Conservation (phyloP, 352 stramenopile genomes). For the Globisporangium yorkense region DNA sequence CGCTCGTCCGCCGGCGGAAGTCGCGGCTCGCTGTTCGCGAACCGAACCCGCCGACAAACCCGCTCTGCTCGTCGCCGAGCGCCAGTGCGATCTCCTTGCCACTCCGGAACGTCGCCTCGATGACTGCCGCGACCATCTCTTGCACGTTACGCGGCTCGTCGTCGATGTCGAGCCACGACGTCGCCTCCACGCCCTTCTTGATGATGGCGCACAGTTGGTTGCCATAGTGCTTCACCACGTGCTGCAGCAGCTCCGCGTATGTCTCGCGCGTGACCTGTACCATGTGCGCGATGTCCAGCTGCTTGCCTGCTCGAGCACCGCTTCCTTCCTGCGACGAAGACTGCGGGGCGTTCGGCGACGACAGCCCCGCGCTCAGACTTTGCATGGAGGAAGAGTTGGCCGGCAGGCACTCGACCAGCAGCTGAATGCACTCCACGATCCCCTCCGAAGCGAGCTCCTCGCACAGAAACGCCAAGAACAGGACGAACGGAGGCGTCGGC, state of each 20-base stretch:
- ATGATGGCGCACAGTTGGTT: conserved; percentile 43
- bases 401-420: conserved; percentile 67
- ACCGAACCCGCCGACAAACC: conserved; percentile 30
- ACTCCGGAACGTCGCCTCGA: conserved; percentile 50
- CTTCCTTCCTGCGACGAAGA: not conserved
- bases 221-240: conserved; percentile 59
- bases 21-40: conserved; percentile 50
- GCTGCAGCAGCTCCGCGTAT: conserved; percentile 46
- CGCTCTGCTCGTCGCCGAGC: conserved; percentile 53
- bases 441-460: conserved; percentile 54
- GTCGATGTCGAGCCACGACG: conserved; percentile 47
- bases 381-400: conserved; percentile 12
- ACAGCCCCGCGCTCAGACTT: not conserved
- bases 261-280: conserved; percentile 68
- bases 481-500: conserved; percentile 52
- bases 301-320: not conserved
- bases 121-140: conserved; percentile 49
- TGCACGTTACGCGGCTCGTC: conserved; percentile 69
- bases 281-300: conserved; percentile 64
- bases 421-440: conserved; percentile 64
- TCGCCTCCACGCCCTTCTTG: conserved; percentile 31
- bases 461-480: conserved; percentile 70
- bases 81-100: conserved; percentile 59
- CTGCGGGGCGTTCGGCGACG: not conserved
- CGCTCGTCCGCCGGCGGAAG: conserved; percentile 53